Base-by-base conservation (phyloP, 2,329 filamentous ascomycete species). In the Sporothrix mexicana region DNA sequence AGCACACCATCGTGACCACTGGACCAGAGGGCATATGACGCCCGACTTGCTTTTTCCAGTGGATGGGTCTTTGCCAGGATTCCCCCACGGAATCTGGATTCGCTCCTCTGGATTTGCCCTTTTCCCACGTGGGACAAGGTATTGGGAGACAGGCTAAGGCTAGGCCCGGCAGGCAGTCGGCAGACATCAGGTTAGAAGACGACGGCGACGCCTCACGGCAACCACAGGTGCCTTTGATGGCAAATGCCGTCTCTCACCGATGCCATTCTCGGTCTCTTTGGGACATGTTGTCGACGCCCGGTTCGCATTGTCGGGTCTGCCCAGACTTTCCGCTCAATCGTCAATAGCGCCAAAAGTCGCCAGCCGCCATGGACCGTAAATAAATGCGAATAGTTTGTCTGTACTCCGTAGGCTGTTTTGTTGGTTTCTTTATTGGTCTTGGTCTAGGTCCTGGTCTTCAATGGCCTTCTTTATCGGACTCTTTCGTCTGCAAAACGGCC, bases 111-210 rank as follows among this genome's bases (percentile, higher is more conserved):
- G 30, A 41, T 41, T 36, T 36, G 30, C 30, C 30, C 30, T 36
- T 36, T 36, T 43, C 53, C 69, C 69, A 70, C 69, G 69, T 70
- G 55, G 68, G 68, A 41, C 41, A 12, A 62, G 69, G 69, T 6
- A 70, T 70, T 61, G 69, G 69, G 49, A 36, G 41, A 55, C 3
- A 25, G 43, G 30, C 69, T 49, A 36, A 59, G 25, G 36, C 69
- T 49, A 36, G 61, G 10, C 20, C 41, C 23, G 51, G 20, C 51
- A 20, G 51, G 23, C 8, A 17, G 23, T n/a, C 20, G 51, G 51
- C 8, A 36, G 51, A 20, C 20, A 55, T 20, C 17, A 20, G 51
- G 51, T 9, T 20, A 20, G 23, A 20, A 53, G 51, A 53, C 51
- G 51, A 53, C 51, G 12, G n/a, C n/a, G n/a, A n/a, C n/a, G n/a